These are phyloP conservation scores for Plenodomus tracheiphilus DNA, from an alignment of 2,329 filamentous ascomycete genomes.

Conservation along the genomic window DNA sequence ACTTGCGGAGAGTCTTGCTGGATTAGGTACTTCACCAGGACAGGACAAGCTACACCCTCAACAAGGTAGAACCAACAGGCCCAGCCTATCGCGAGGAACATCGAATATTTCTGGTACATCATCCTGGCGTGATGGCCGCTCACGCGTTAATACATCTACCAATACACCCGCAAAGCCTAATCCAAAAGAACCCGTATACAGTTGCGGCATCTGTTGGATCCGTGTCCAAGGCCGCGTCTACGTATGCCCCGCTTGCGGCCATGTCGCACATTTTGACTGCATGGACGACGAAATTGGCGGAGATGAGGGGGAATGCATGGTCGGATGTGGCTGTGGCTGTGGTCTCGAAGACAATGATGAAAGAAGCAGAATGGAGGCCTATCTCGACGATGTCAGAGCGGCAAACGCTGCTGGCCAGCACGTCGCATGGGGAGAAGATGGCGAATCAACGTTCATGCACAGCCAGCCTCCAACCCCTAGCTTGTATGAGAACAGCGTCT, in stretches of 20 bases:
- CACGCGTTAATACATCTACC: constrained; percentile 9
- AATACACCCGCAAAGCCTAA: constrained; percentile 12
- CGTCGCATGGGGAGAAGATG: constrained; percentile 29
- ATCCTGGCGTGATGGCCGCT: constrained; percentile 14
- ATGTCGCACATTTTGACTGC: constrained; percentile 44
- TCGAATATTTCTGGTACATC: constrained; percentile 33
- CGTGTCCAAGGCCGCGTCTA: constrained; percentile 41
- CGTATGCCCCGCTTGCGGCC: constrained; percentile 41
- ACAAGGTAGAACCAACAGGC: constrained; percentile 12
- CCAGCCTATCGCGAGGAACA: constrained; percentile 31
- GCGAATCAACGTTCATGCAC: constrained; percentile 23
- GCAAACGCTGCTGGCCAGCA: constrained; percentile 23
- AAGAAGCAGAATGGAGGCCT: constrained; percentile 31
- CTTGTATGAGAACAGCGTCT: constrained; percentile 14
- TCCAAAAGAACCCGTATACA: constrained; percentile 29
- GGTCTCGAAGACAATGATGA: constrained; percentile 32
- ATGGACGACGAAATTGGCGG: constrained; percentile 29
- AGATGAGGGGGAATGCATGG: constrained; percentile 36
- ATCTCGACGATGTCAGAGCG: constrained; percentile 32
- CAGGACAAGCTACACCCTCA: constrained; percentile 22
- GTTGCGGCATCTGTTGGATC: constrained; percentile 46
- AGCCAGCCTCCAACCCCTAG: constrained; percentile 25
- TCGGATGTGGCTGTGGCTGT: constrained; percentile 35
- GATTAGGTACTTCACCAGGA: constrained; percentile 18
- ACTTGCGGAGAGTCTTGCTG: constrained; percentile 20